Base-by-base conservation (phyloP, 805 yeast species). In the Schwanniomyces pseudopolymorphus region DNA sequence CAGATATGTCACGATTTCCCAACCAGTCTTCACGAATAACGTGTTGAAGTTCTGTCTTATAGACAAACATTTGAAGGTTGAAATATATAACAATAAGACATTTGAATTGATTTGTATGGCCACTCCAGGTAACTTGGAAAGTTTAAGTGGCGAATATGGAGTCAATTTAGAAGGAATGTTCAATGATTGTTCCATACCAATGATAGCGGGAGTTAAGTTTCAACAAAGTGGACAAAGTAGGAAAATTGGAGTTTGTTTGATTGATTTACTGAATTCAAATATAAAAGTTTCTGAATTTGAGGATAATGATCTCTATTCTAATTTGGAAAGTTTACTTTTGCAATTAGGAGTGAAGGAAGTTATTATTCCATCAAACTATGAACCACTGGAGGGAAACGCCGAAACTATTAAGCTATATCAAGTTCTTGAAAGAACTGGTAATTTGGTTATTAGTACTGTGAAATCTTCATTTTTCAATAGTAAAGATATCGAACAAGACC, bases 271-370 rank as follows among this genome's bases (percentile, higher is more conserved):
- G 55, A 74, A 78, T 40, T 78, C 80, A 49, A 72, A 74, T 26
- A 73, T 94, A 26, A 90, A 94, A 17, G 68, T 90, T 42, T 68
- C 85, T 14, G 96, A 91, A 60, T 86, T 92, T 52, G 78, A 79
- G 8, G 99, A 94, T 62, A 90, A 89, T 59, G 98, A 92, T 40
- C 74, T 89, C 8, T 90, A 80, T 56, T 84, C 96, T 1, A 92
- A 91, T 59, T 65, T 92, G 51, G 98, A 94, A 63, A 84, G 95
- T 40, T 74, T 90, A 42, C 64, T 91, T 48, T 85, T 94, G 54
- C 99, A 94, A 63, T 70, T 90, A 28, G 96, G 96, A 17, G 89
- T 90, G 5, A 88, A 86, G 57, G 99, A 94, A 61, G 84, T 89
- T 35, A 61, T 94, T 13, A 56, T 92, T 5, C 84, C 85, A 10